Evolutionary conservation across 108 stramenopile genomes (phyloP), one percentile per base, ranked within the genome.

Genomic region (Nannochloropsis oceanica): DNA sequence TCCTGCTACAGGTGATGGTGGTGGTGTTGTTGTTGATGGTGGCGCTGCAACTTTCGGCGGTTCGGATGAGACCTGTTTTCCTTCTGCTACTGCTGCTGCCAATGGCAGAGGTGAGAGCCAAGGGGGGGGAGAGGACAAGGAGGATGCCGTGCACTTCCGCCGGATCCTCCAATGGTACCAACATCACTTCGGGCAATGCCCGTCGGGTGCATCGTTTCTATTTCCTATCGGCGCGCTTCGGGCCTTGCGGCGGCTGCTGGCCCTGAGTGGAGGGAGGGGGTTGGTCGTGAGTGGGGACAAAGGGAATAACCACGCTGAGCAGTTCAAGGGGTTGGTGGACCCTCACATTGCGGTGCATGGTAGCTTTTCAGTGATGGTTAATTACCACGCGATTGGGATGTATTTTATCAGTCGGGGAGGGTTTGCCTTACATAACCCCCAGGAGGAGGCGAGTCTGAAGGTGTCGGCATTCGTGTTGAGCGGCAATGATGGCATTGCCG

Each of bases 291-390:
- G 90, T 22, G 92, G 92, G 14, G 92, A 93, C 80, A 93, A 93
- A 84, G 92, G 92, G 13, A 93, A 91, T 86, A 93, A 93, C 85
- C 91, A 92, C 86, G 91, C 91, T 11, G 91, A 92, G 42, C 92
- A 93, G 42, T 93, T 93, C 86, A 43, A 90, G n/a, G 92, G 92
- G 11, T 84, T 93, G 34, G 84, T 89, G 82, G 93, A 94, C 86
- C 93, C 93, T 18, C 93, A 94, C 90, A 92, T 94, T 20, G 93
- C 93, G 7, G 92, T 93, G 44, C 93, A 94, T 46, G 93, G 93
- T 2, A 91, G 90, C 12, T 92, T 94, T 83, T 91, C 90, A 11
- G 84, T 94, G 25, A 94, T 94, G 93, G 93, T 93, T n/a, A 94
- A 94, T 84, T 94, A 93, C 86, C 93, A 94, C 81, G 93, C 93